Conservation (phyloP, 768 basidiomycete genomes). For the Boletus sp. region DNA sequence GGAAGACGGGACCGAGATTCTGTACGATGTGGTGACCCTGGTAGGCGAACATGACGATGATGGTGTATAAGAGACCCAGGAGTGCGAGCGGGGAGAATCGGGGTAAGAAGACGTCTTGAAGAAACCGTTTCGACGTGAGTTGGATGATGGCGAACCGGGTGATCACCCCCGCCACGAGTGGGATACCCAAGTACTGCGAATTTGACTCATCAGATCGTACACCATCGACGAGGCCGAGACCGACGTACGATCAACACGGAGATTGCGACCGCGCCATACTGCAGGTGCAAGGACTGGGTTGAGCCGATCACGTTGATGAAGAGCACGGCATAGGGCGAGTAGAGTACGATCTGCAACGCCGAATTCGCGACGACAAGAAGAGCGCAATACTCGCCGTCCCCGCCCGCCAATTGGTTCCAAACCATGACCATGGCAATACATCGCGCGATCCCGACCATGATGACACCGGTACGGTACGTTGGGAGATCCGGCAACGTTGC, state of each 20-base stretch:
- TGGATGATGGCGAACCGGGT: constrained; percentile 58
- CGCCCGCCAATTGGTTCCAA: constrained; percentile 73
- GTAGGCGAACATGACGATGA: constrained; percentile 71
- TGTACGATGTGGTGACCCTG: constrained; percentile 67
- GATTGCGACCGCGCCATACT: constrained; percentile 58
- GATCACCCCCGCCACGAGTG: constrained; percentile 64
- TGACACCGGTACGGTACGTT: constrained; percentile 72
- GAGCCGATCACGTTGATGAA: constrained; percentile 72
- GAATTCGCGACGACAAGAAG: constrained; percentile 82
- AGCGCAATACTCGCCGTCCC: constrained; percentile 70
- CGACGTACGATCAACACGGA: constrained; percentile 69
- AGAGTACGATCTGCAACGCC: constrained; percentile 67
- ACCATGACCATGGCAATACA: constrained; percentile 69
- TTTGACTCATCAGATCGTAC: neutral
- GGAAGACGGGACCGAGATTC: constrained; percentile 73
- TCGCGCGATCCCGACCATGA: constrained; percentile 61
- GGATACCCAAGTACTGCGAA: constrained; percentile 76
- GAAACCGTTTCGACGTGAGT: constrained; percentile 43
- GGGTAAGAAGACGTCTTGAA: constrained; percentile 61
- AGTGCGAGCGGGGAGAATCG: constrained; percentile 66
- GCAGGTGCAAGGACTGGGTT: constrained; percentile 37
- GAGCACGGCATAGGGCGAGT: constrained; percentile 65
- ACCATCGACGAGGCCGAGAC: neutral
- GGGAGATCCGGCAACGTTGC: constrained; percentile 78
- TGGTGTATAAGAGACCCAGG: constrained; percentile 77